Evolutionary conservation across 1,139 yeast species (phyloP).

Genomic region (Hemisphaericaspora xylanilytica): DNA sequence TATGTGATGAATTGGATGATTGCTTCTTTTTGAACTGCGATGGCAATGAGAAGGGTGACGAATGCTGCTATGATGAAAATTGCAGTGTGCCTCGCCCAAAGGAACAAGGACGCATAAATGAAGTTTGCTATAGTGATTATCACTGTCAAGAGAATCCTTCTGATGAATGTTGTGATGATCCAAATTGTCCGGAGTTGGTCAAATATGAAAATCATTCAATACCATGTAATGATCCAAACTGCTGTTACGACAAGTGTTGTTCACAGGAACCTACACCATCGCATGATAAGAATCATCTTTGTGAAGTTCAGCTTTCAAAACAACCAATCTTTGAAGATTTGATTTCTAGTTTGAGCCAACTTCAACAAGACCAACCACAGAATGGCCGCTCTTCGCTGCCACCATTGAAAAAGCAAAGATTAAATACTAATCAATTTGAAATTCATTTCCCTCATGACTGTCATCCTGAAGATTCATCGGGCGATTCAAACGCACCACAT

Average conservation of each 20-base stretch:
- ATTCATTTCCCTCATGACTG: conserved; percentile 39
- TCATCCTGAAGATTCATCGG: conserved; percentile 22
- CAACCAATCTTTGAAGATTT: conserved; percentile 33
- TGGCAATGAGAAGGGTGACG: conserved; percentile 10
- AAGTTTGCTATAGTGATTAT: conserved; percentile 19
- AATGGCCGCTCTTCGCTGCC: conserved; percentile 1
- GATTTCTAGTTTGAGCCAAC: conserved; percentile 33
- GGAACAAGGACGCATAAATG: conserved; percentile 15
- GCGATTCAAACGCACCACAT: conserved; percentile 16
- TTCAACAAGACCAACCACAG: conserved; percentile 12
- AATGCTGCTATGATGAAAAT: conserved; percentile 16
- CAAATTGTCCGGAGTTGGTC: conserved; percentile 10
- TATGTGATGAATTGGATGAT: conserved; percentile 47
- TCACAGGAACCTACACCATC: too few species aligned
- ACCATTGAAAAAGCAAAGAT: conserved; percentile 8
- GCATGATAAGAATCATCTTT: conserved; percentile 27
- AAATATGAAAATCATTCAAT: neutral
- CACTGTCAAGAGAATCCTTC: conserved; percentile 3
- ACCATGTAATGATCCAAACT: conserved; percentile 20
- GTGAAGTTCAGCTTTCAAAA: conserved; percentile 20
- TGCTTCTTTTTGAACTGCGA: conserved; percentile 41
- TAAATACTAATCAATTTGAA: conserved; percentile 12
- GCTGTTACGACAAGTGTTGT: too few species aligned
- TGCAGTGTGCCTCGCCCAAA: conserved; percentile 13
- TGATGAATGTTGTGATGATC: conserved; percentile 19